Evolutionary conservation across 1,284 basidiomycete genomes (phyloP), one percentile per base, ranked within the genome.

Genomic region (Ceratobasidium sp.): DNA sequence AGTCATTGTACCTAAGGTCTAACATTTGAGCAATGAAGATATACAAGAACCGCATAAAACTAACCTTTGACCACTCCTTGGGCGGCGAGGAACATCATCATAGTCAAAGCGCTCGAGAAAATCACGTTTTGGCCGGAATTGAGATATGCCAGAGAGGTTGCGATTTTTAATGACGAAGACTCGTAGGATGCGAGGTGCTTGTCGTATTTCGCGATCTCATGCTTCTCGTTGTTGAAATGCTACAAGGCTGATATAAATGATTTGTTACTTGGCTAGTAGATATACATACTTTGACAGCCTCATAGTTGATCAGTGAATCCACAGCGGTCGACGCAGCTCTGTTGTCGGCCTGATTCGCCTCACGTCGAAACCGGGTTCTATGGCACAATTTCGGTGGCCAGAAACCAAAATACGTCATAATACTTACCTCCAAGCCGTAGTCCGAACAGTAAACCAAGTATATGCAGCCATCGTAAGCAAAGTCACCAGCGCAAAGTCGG

Each of bases 51-150:
- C 1, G 0, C 33, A 53, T 28, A 51, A 33, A 12, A 82, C 86
- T 78, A 67, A 94, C 96, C 97, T 81, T 96, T 94, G 63, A 97
- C 86, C 5, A 99, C 93, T 0, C 97, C 97, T 84, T 99, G 96
- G 0, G 97, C 97, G 3, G 97, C 97, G 78, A 99, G 88, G 82
- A 98, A 93, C 97, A 99, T 99, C 87, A 98, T 97, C 78, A 93
- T 89, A 0, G 97, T 99, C 83, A 99, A 85, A 0, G 97, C 96
- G 15, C 91, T 92, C 0, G 95, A 97, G 86, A 99, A 99, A 81
- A 99, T 98, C 81, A 98, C 88, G 84, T 97, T 98, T 84, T 99
- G 97, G 0, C 97, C 98, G 1, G 97, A 97, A 85, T 99, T 99
- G 80, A 99, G 88, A 83, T 92, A 94, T 0, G 98, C 95, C 12